Evolutionary conservation across 108 stramenopile genomes (phyloP), one percentile per base, ranked within the genome.

Genomic region (Nitzschia sp.): DNA sequence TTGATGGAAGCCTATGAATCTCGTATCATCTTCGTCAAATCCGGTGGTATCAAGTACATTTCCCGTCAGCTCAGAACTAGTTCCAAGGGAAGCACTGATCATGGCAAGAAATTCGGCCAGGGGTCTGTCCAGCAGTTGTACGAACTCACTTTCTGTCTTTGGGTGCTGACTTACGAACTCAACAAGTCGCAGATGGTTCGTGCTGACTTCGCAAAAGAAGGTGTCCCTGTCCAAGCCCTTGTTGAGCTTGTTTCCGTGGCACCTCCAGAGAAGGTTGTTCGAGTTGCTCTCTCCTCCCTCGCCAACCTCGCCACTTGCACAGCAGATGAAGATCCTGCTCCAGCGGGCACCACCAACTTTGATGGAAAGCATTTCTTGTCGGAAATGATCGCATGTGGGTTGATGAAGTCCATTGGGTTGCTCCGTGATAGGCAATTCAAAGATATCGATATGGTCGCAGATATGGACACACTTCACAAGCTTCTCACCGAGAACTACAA

Each of bases 121-220:
- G 83, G 83, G 11, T 84, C 87, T 22, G 92, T 96, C 14, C 97
- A 98, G 74, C 95, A 94, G 63, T 68, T 96, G 54, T 98, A 98
- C 80, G 97, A 96, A 77, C 78, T 98, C 34, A 58, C 78, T 62
- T 98, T 98, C 67, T 95, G 89, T 67, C 77, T 98, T 53, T 98
- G 97, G 97, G 82, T 92, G 21, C 70, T 97, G 55, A 92, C 93
- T 24, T 96, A 96, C 52, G 92, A 95, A 73, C 73, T 93, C 19
- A 87, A 87, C 61, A 53, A 58, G 41, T 88, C 80, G 19, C 81
- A 80, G 40, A 44, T 71, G 37, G 85, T 91, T 12, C 87, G 88
- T 48, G 75, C 76, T 11, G 91, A 92, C 62, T 92, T 92, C 78
- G 79, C 83, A 63, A 89, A 88, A 70, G 89, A 90, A 68, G 83